Evolutionary conservation across 495 filamentous ascomycete species (phyloP), one percentile per base, ranked within the genome.

Genomic region (Tuber calosporum): DNA sequence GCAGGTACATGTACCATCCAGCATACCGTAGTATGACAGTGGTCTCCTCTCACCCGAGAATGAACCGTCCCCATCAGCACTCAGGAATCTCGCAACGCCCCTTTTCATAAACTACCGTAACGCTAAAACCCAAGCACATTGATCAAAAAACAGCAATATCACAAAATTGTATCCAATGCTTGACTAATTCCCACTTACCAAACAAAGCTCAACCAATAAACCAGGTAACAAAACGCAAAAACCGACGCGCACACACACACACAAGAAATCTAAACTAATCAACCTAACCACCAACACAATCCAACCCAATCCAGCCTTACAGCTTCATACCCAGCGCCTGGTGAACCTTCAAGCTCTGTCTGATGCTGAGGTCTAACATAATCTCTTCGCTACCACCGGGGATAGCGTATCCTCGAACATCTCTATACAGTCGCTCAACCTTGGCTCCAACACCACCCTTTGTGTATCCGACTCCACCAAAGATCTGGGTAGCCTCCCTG

Each of bases 371-470:
- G 85, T 99, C 95, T 76, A 97, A 84, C 95, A 99, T 99, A 74
- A 99, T 99, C 87, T 99, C 95, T 85, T 99, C 95, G 81, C 89
- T 92, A 43, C 95, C 95, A 82, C 95, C 95, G 6, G 95, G 95
- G 77, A 99, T 99, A 68, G 95, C 94, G 83, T 99, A 99, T 37
- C 95, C 95, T 73, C 95, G 86, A n/a, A 99, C 95, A 84, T 99
- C 95, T 73, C 95, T 86, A 82, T 99, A 99, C 77, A 99, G 84
- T 43, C 95, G 84, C 88, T 99, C 95, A 69, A 99, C 88, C 89
- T 99, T 99, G 45, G 89, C 94, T 74, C 95, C 95, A 84, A 97
- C 94, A 37, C 95, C 95, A 72, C 95, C 95, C 70, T 94, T 88
- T 73, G 89, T 92, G 84, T 99, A 99, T 79, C 91, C 94, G 71